Conservation (phyloP, 306 rosid species). For the Prunus kanzakura region DNA sequence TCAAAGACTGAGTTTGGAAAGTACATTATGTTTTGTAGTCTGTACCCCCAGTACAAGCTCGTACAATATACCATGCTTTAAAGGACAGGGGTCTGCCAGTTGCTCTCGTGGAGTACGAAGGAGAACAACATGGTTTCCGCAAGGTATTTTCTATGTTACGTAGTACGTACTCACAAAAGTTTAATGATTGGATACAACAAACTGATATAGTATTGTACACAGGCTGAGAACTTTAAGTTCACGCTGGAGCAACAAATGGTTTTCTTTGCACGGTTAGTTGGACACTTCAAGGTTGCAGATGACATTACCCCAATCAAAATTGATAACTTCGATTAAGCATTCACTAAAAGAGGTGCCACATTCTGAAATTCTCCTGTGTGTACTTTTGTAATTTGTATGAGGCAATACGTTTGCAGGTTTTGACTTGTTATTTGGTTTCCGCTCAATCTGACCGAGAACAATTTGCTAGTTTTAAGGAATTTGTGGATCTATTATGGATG, state of each 20-base stretch:
- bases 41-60: constrained; percentile 85
- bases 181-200: constrained; percentile 2
- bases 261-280: constrained; percentile 84
- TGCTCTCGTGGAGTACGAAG: constrained; percentile 88
- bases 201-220: constrained; percentile 25
- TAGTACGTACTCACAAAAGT: constrained; percentile 3
- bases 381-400: not conserved
- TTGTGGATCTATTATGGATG: not conserved
- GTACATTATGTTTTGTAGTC: constrained; percentile 43
- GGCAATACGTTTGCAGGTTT: not conserved
- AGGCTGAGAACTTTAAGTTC: constrained; percentile 94
- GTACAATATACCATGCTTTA: constrained; percentile 63
- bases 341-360: not conserved
- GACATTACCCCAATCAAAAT: constrained; percentile 74
- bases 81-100: constrained; percentile 88
- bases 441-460: not conserved
- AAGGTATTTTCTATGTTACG: constrained; percentile 42
- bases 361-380: not conserved
- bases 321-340: constrained; percentile 55
- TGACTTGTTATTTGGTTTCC: not conserved
- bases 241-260: constrained; percentile 96
- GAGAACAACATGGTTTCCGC: constrained; percentile 96
- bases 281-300: constrained; percentile 78
- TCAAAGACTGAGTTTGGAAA: not conserved
- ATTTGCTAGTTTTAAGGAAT: not conserved